Conservation (phyloP, 768 basidiomycete genomes). For the Fomitopsis pulvina region DNA sequence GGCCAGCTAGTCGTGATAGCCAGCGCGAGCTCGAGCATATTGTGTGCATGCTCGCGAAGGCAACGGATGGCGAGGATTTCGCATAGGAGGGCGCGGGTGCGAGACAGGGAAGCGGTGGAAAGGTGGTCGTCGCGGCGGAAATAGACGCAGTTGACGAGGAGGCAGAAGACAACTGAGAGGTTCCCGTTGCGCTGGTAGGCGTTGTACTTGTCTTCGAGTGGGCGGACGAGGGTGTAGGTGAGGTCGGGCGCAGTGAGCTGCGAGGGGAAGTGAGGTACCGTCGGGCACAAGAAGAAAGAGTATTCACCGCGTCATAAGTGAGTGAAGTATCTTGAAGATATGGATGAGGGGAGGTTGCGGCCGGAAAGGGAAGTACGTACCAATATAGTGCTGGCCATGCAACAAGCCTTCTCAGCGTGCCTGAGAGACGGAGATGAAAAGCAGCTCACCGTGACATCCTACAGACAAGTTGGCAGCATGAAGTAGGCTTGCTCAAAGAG, state of each 20-base stretch:
- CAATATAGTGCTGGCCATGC: conserved; percentile 57
- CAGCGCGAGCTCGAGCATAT: conserved; percentile 61
- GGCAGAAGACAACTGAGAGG: conserved; percentile 80
- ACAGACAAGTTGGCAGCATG: conserved; percentile 1
- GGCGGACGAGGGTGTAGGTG: conserved; percentile 84
- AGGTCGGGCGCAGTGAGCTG: conserved; percentile 83
- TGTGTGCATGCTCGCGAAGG: conserved; percentile 65
- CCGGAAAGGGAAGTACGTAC: conserved; percentile 25
- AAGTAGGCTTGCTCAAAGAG: not conserved
- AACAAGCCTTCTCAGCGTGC: not conserved
- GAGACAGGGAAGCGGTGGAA: conserved; percentile 60
- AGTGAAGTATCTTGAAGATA: conserved; percentile 70
- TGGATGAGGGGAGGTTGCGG: not conserved
- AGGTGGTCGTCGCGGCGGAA: conserved; percentile 76
- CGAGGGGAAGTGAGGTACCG: not conserved
- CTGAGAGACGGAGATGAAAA: not conserved
- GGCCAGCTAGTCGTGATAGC: conserved; percentile 75
- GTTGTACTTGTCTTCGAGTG: conserved; percentile 82
- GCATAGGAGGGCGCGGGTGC: conserved; percentile 75
- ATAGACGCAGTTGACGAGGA: conserved; percentile 81
- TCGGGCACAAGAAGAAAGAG: not conserved
- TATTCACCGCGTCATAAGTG: conserved; percentile 67
- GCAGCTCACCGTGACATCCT: conserved; percentile 1
- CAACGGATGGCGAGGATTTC: conserved; percentile 84
- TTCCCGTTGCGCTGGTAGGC: conserved; percentile 68